Conservation (phyloP, 305 asterid species). For the Solanum aculeatissimum region DNA sequence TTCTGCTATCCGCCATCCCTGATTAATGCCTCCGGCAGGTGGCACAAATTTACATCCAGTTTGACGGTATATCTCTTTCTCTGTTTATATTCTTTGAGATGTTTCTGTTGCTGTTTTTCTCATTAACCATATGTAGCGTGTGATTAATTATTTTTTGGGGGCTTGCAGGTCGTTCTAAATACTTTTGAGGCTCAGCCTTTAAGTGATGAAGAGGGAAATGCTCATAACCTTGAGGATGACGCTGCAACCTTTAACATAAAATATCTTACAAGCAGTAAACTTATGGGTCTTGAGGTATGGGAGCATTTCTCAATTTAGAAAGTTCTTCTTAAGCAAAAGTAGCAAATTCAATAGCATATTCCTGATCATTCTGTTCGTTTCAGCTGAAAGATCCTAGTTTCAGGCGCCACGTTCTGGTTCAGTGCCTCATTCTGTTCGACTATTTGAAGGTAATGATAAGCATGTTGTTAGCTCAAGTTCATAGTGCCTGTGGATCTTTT, state of each 20-base stretch:
- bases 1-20: conserved; percentile 82
- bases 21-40: conserved; percentile 53
- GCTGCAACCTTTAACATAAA: conserved; percentile 88
- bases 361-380: conserved; percentile 7
- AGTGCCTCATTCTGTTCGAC: conserved; percentile 89
- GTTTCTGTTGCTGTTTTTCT: neutral
- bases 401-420: conserved; percentile 88
- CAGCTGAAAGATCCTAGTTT: conserved; percentile 98
- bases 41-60: conserved; percentile 59
- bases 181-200: conserved; percentile 95
- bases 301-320: neutral
- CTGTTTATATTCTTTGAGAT: neutral
- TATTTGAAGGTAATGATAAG: conserved; percentile 64
- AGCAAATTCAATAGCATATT: neutral
- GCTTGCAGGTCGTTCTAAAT: conserved; percentile 59
- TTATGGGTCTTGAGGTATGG: conserved; percentile 93
- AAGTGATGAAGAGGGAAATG: conserved; percentile 84
- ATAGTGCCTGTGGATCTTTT: neutral
- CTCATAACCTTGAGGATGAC: conserved; percentile 76
- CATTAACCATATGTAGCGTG: neutral
- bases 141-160: conserved; percentile 1
- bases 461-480: neutral
- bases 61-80: conserved; percentile 40
- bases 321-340: conserved; percentile 1
- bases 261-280: conserved; percentile 90